A percentile compares a stretch with the other conserved stretches of the same genome.
phyloP scores from a whole-genome alignment of 2,329 filamentous ascomycete species.

The Neonectria ditissima region DNA sequence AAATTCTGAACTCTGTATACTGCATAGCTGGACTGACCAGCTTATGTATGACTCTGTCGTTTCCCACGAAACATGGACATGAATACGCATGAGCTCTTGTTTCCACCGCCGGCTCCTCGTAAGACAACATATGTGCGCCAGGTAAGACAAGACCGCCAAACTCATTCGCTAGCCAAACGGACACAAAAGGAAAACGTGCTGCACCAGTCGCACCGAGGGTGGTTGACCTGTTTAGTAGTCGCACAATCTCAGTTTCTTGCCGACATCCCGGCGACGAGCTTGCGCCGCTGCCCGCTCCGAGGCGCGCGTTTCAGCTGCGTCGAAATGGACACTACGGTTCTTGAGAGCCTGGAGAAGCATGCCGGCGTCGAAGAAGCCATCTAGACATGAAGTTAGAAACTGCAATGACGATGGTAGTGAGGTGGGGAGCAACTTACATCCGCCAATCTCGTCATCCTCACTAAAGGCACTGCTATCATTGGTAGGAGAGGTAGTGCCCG shows the following conservation, averaged over 20 bases:
- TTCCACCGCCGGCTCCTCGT: background rate
- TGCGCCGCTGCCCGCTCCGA: slow-evolving; percentile 71
- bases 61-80: slow-evolving; percentile 13
- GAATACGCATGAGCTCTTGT: slow-evolving; percentile 5
- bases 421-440: slow-evolving; percentile 75
- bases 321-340: slow-evolving; percentile 69
- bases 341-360: slow-evolving; percentile 93
- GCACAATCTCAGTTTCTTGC: slow-evolving; percentile 77
- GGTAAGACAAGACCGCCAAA: slow-evolving; percentile 10
- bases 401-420: background rate
- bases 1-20: slow-evolving; percentile 8
- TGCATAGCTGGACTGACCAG: slow-evolving; percentile 1
- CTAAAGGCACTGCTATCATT: slow-evolving; percentile 79
- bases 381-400: slow-evolving; percentile 61
- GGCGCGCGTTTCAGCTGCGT: slow-evolving; percentile 63
- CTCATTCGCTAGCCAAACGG: slow-evolving; percentile 6
- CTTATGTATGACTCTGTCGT: slow-evolving; percentile 12
- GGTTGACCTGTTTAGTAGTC: slow-evolving; percentile 67
- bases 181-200: background rate
- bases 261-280: slow-evolving; percentile 74
- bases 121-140: slow-evolving; percentile 10
- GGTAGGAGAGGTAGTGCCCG: slow-evolving; percentile 68
- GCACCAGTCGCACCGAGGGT: slow-evolving; percentile 22
- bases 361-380: slow-evolving; percentile 97
- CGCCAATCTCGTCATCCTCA: slow-evolving; percentile 90